A percentile compares a stretch with the other conserved stretches of the same genome.
These are phyloP conservation scores for Trichosporon coremiiforme DNA, from an alignment of 1,284 basidiomycete genomes.

Conservation along the genomic window DNA sequence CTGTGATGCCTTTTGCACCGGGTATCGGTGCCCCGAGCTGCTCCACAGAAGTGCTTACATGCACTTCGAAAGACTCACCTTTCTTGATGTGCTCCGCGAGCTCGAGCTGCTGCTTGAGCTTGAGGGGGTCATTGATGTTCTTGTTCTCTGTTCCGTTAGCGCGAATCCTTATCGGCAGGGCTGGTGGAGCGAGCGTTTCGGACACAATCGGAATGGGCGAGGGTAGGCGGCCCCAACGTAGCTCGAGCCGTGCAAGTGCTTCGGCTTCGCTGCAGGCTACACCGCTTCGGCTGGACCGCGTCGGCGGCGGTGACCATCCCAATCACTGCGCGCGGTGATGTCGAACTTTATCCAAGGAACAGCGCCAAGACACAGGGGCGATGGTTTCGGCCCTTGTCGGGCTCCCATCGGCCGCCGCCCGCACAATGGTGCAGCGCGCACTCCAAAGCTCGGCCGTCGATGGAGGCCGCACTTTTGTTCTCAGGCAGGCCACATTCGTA, in stretches of 20 bases:
- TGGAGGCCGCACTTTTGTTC: constrained; percentile 15
- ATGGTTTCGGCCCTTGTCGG: constrained; percentile 11
- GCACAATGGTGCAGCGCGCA: not conserved
- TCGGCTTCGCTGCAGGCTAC: constrained; percentile 9
- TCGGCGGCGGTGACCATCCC: not conserved
- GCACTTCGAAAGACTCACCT: constrained; percentile 60
- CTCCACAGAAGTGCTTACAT: not conserved
- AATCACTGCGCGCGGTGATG: not conserved
- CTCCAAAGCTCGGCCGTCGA: not conserved
- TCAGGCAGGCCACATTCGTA: not conserved
- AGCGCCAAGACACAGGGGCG: constrained; percentile 8
- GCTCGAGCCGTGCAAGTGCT: not conserved
- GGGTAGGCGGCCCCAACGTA: not conserved
- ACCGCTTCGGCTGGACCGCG: not conserved
- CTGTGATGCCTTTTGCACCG: not conserved
- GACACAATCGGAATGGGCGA: not conserved
- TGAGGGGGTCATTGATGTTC: constrained; percentile 66
- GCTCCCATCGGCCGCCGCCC: not conserved
- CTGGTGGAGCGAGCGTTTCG: not conserved
- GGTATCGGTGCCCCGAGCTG: not conserved
- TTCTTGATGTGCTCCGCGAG: constrained; percentile 86
- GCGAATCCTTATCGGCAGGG: not conserved
- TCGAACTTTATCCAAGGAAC: constrained; percentile 12
- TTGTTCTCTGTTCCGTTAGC: constrained; percentile 66
- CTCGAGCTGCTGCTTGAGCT: constrained; percentile 75